Evolutionary conservation across 306 rosid species (phyloP), one percentile per base, ranked within the genome.

Genomic region (Amphicarpaea edgeworthii): DNA sequence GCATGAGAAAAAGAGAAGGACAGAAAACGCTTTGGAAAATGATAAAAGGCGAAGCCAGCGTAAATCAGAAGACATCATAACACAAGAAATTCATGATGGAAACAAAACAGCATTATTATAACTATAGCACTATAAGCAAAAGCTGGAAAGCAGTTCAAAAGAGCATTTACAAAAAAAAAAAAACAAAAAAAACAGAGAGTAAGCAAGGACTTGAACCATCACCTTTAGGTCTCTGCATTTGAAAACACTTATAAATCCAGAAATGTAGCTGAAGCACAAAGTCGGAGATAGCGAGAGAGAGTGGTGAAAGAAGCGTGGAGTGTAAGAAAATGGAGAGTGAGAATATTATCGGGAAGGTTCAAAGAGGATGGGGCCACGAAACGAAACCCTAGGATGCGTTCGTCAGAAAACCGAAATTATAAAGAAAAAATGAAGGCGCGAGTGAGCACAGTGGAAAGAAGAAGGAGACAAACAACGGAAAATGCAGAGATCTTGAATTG

Each of bases 81-180:
- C 51, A 68, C 51, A 53, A 9, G 77, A 42, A 67, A 72, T 46
- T 82, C 73, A 82, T 77, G 12, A 82, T 73, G 73, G 54, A 80
- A 73, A 46, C 26, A 41, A 77, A 77, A 76, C 83, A 59, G 72
- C 79, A 55, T 55, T 23, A 84, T 80, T 65, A 83, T 70, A 71
- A 37, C 61, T 49, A 71, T 42, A 47, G 76, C 87, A 85, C 90
- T 30, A 50, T 30, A 30, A n/a, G 53, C 51, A 78, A 79, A 85
- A 47, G 68, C 74, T 65, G 77, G 38, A 69, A 71, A 74, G 82
- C 62, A 83, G 83, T 17, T 77, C 70, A 60, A 67, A 76, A 68
- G 74, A 34, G n/a, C 53, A 75, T 19, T 64, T 70, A 74, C 15
- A 51, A 11, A 32, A 11, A 32, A 34, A 32, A 0, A 50, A 28